These are phyloP conservation scores for Bocquillonia castaneifolia DNA, from an alignment of 441 rosid genomes.

Conservation along the genomic window DNA sequence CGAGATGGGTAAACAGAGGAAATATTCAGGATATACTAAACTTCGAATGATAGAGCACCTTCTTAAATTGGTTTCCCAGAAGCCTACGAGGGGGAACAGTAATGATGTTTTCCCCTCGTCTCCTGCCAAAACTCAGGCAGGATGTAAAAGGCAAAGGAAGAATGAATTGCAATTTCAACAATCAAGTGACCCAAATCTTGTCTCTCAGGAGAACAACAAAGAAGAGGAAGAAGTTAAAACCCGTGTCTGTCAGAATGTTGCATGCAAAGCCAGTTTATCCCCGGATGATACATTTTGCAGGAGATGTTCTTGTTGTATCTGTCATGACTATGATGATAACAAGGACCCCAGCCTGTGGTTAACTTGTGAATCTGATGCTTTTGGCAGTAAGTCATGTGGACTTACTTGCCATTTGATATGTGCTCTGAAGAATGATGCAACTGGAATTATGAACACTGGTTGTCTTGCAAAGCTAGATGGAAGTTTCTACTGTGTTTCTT, in stretches of 20 bases:
- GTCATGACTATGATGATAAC: conserved; percentile 74
- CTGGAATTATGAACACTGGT: conserved; percentile 53
- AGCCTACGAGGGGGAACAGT: conserved; percentile 39
- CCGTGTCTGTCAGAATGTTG: conserved; percentile 67
- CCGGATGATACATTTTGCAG: conserved; percentile 62
- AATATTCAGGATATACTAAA: conserved; percentile 86
- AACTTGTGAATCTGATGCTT: conserved; percentile 62
- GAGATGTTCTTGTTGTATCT: conserved; percentile 88
- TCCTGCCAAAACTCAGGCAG: conserved; percentile 31
- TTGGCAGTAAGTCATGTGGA: conserved; percentile 54
- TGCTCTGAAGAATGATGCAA: conserved; percentile 58
- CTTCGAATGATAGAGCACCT: conserved; percentile 80
- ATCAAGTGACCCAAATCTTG: conserved; percentile 37
- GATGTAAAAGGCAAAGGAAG: conserved; percentile 60
- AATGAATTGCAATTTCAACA: conserved; percentile 50
- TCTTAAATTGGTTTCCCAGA: conserved; percentile 65
- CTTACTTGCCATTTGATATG: conserved; percentile 85
- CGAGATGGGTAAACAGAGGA: conserved; percentile 96
- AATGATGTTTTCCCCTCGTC: conserved; percentile 30
- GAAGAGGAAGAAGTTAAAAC: conserved; percentile 25
- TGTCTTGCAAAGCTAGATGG: conserved; percentile 54
- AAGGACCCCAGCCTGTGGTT: conserved; percentile 97
- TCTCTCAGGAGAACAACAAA: conserved; percentile 27
- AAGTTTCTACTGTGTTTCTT: conserved; percentile 62
- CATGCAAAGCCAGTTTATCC: conserved; percentile 69